Base-by-base conservation (phyloP, 805 yeast species). In the Pichia kluyveri region DNA sequence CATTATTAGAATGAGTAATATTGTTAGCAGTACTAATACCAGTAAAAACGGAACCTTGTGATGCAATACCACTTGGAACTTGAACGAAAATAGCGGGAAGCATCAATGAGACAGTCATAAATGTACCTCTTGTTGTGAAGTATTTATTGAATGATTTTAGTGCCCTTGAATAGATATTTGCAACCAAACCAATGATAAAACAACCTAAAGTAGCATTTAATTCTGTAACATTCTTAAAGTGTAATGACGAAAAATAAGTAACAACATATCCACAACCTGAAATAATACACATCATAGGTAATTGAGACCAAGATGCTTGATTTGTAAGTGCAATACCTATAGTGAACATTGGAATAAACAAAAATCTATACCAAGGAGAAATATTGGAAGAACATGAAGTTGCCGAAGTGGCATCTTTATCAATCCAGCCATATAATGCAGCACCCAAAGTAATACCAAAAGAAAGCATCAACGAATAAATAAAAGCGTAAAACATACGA, bases 371-470 rank as follows among this genome's bases (percentile, higher is more conserved):
- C 71, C 74, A 72, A 1, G 78, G 82, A 45, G 79, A 75, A 26
- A 89, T 65, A 38, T 68, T 60, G 0, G 68, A 64, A 0, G 73
- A 63, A 60, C 96, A 87, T 1, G 76, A 67, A 1, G 84, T 77
- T 17, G 71, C 73, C 18, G 80, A 76, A 0, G 86, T 82, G 3
- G 95, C 95, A 53, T 72, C 65, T n/a, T 69, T 61, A 57, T 90
- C 96, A 47, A 88, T 85, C 97, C 97, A 91, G 5, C 98, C 98
- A 61, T 86, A 91, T 39, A 91, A 69, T 0, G 95, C 95, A 6
- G 96, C 86, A 0, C 98, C 98, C 48, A 91, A 68, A 0, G 97
- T 89, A 54, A 91, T 86, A 41, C 98, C 98, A 67, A 91, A 91
- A 9, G 96, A 93, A 45, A 90, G 71, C 67, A 90, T 88, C 54